Evolutionary conservation across 2,329 filamentous ascomycete species (phyloP), one percentile per base, ranked within the genome.

Genomic region (Colletotrichum sp.): DNA sequence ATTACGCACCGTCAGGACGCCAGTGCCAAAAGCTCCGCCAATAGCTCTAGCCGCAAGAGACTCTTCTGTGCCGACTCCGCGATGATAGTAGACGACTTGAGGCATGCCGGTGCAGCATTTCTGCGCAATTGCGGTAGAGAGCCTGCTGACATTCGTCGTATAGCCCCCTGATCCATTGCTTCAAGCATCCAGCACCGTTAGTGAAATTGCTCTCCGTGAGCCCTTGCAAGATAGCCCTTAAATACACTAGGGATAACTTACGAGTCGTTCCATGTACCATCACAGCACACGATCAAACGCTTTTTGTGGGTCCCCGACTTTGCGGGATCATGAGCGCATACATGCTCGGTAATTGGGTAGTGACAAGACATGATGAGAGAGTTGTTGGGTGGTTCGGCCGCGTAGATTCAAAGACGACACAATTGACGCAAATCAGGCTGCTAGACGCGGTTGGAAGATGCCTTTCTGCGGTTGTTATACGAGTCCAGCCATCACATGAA

Each of bases 11-110:
- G 77, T 72, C 12, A 73, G 73, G 15, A 81, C 70, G 6, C 80
- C 80, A 4, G 76, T 71, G 6, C 80, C 80, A 6, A 79, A 75
- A 9, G 76, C 73, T 24, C 79, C 78, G 33, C 79, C 78, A 2
- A 78, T 72, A 3, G 72, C 69, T 16, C 76, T 73, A 13, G 76
- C 78, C 12, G 71, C 70, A 31, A 74, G 75, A 29, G 76, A 77
- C 18, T 76, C 75, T 24, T 76, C 78, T 7, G 78, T 80, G 9
- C 82, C 83, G 16, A 82, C 80, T 8, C 83, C 83, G 7, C 82
- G 79, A 29, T 84, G 81, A 69, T 84, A 84, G 76, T 82, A 82
- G 12, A 84, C 79, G 34, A 84, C 72, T 70, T 84, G 82, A 9
- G 81, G 78, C 78, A 80, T 79, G 54, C 78, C 76, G 12, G 78